Percentiles rank a stretch among this genome's conserved stretches.
Evolutionary conservation across 257 asterid species (phyloP).

Genomic region (Solanum lycopersicoides): DNA sequence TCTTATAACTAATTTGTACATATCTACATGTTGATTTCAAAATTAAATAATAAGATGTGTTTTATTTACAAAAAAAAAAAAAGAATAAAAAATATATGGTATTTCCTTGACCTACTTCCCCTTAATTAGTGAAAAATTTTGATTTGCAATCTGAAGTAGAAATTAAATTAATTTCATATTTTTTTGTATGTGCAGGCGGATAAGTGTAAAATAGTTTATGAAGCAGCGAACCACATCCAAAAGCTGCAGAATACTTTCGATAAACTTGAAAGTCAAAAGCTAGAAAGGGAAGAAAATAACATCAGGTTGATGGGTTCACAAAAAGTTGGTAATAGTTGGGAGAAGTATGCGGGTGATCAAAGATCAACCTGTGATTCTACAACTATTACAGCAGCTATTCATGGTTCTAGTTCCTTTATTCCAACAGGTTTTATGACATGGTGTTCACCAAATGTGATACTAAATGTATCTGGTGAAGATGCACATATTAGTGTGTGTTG

Average conservation of each 20-base stretch:
- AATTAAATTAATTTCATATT: neutral
- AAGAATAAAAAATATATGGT: no score
- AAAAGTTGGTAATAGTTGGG: constrained; percentile 17
- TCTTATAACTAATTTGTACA: no score
- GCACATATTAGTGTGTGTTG: constrained; percentile 26
- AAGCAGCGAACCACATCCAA: constrained; percentile 45
- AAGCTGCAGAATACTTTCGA: constrained; percentile 21
- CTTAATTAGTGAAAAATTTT: neutral
- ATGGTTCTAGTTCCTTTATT: neutral
- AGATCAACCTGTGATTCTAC: constrained; percentile 15
- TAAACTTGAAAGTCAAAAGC: constrained; percentile 37
- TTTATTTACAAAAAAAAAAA: no score
- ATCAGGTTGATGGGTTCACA: neutral
- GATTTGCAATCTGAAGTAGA: neutral
- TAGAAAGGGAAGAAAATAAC: constrained; percentile 11
- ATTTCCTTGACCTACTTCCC: neutral
- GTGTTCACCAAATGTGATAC: constrained; percentile 24
- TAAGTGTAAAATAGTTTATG: constrained; percentile 74
- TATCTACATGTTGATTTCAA: no score
- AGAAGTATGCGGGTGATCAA: constrained; percentile 39
- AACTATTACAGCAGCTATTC: neutral
- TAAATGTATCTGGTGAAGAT: constrained; percentile 12
- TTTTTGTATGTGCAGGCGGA: constrained; percentile 36
- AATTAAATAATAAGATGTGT: no score
- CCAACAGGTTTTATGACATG: constrained; percentile 15